These are phyloP conservation scores for Xylariaceae sp. DNA, from an alignment of 2,329 filamentous ascomycete species.

Conservation along the genomic window DNA sequence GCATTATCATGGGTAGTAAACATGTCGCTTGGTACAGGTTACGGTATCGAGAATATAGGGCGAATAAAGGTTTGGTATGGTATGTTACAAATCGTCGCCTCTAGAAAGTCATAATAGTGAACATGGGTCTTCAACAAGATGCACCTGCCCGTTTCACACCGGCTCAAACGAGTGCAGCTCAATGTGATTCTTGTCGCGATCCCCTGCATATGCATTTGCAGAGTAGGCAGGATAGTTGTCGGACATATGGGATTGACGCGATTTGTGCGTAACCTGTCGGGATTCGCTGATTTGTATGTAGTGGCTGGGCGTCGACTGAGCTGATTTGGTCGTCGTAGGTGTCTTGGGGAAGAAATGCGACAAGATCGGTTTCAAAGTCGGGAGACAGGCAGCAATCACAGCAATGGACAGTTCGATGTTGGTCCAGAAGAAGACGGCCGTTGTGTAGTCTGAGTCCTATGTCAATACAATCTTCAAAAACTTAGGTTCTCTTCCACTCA, in stretches of 20 bases:
- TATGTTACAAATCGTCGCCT: no score
- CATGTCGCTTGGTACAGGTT: no score
- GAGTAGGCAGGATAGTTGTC: neutral
- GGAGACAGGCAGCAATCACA: conserved; percentile 19
- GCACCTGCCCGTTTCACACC: neutral
- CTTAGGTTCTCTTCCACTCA: conserved; percentile 7
- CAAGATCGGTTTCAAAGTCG: conserved; percentile 18
- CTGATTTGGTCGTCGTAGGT: neutral
- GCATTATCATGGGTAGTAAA: no score
- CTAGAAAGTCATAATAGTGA: no score
- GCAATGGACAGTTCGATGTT: conserved; percentile 20
- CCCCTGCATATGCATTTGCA: no score
- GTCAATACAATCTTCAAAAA: neutral
- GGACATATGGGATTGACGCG: neutral
- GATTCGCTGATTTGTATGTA: conserved; percentile 1
- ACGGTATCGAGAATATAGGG: no score
- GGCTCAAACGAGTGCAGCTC: neutral
- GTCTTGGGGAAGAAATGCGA: neutral
- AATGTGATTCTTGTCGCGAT: neutral
- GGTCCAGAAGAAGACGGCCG: conserved; percentile 22
- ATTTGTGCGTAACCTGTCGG: no score
- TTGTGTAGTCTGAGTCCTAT: conserved; percentile 22
- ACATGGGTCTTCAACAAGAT: no score
- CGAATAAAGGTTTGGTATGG: no score
- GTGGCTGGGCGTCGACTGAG: neutral